A percentile compares a stretch with the other conserved stretches of the same genome.
Evolutionary conservation across 2,329 filamentous ascomycete genomes (phyloP).

Genomic region (Mycosphaerella sp.): DNA sequence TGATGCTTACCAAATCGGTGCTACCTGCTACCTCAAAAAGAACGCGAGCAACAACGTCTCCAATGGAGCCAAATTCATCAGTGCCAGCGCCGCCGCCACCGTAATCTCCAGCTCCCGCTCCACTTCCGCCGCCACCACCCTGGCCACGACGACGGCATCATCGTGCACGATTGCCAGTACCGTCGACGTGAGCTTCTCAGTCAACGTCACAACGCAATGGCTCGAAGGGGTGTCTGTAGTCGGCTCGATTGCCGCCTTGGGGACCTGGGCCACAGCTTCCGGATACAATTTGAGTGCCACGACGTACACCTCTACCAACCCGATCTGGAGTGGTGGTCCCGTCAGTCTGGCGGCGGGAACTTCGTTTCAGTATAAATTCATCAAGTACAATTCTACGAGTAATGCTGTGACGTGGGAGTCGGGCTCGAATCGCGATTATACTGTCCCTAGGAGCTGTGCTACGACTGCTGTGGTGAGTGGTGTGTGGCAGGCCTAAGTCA

Average conservation of each 20-base stretch:
- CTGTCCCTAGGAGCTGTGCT: slow-evolving; percentile 36
- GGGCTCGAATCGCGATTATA: slow-evolving; percentile 45
- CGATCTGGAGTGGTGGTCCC: slow-evolving; percentile 53
- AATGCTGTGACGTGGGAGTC: slow-evolving; percentile 55
- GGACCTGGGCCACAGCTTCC: slow-evolving; percentile 50
- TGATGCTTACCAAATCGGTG: slow-evolving; percentile 17
- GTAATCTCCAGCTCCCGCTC: slow-evolving; percentile 32
- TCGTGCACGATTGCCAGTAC: slow-evolving; percentile 25
- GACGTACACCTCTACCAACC: slow-evolving; percentile 53
- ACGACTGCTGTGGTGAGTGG: slow-evolving; percentile 33
- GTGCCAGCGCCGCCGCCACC: slow-evolving; percentile 38
- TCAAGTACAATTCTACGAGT: slow-evolving; percentile 49
- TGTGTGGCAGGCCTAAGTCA: slow-evolving; percentile 30
- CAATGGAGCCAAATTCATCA: slow-evolving; percentile 21
- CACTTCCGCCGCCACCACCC: slow-evolving; percentile 22
- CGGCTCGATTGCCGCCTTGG: slow-evolving; percentile 54
- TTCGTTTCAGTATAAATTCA: slow-evolving; percentile 54
- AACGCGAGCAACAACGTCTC: slow-evolving; percentile 11
- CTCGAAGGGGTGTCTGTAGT: slow-evolving; percentile 61
- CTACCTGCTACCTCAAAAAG: slow-evolving; percentile 30
- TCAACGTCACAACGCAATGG: slow-evolving; percentile 49
- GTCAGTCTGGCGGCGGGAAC: slow-evolving; percentile 52
- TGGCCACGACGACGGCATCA: slow-evolving; percentile 26
- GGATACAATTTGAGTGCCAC: slow-evolving; percentile 53
- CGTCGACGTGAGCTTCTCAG: slow-evolving; percentile 58